Evolutionary conservation across 1,284 basidiomycete genomes (phyloP).

Genomic region (Rhodotorula sp.): DNA sequence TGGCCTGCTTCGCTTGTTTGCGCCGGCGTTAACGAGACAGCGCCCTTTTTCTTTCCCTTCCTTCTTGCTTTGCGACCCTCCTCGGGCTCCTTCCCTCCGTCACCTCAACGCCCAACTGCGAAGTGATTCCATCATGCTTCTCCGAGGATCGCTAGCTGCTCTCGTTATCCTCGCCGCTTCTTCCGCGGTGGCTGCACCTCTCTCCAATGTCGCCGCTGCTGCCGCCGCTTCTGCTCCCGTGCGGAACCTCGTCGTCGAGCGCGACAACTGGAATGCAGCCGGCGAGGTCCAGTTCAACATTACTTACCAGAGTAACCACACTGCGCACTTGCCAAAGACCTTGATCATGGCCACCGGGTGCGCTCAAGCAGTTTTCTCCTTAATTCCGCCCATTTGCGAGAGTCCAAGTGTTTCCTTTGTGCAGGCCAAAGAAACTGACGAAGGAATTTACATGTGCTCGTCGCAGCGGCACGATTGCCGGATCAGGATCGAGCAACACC

Average conservation of each 20-base stretch:
- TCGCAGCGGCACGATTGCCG: conserved; percentile 44
- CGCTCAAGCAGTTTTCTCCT: not conserved
- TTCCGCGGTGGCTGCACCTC: not conserved
- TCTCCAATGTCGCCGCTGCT: not conserved
- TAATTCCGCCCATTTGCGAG: too few species aligned
- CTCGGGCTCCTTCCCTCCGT: not conserved
- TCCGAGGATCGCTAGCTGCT: not conserved
- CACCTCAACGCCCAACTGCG: not conserved
- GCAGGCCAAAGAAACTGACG: too few species aligned
- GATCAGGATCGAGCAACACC: conserved; percentile 22
- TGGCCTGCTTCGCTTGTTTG: too few species aligned
- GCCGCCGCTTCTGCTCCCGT: not conserved
- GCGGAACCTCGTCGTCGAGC: not conserved
- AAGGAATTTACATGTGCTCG: not conserved
- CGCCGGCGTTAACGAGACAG: too few species aligned
- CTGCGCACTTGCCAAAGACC: not conserved
- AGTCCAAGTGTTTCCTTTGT: not conserved
- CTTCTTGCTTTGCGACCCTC: too few species aligned
- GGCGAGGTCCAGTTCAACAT: conserved; percentile 7
- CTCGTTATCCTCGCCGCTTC: not conserved
- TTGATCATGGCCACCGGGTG: conserved; percentile 20
- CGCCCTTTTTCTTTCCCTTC: too few species aligned
- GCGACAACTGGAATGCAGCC: not conserved
- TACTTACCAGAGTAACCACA: conserved; percentile 7
- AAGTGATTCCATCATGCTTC: not conserved